A percentile compares a stretch with the other conserved stretches of the same genome.
These are phyloP conservation scores for Saccharomycopsis javanensis DNA, from an alignment of 805 yeast genomes.

Conservation along the genomic window DNA sequence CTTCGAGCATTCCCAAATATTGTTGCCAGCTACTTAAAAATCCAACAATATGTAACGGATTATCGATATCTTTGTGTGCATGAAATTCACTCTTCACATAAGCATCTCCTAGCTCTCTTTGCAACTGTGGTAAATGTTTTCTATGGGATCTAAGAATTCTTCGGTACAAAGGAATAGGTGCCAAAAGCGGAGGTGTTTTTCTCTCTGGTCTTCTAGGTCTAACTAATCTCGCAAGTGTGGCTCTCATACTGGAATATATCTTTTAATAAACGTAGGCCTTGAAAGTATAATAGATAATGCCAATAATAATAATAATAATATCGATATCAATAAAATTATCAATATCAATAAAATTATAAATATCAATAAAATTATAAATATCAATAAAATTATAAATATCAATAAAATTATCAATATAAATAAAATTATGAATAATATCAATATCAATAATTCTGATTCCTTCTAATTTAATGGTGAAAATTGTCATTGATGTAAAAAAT, in stretches of 20 bases:
- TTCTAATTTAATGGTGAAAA: too few species aligned
- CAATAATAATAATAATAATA: not conserved
- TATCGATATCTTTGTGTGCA: constrained; percentile 70
- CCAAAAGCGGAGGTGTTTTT: constrained; percentile 46
- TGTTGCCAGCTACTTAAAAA: constrained; percentile 94
- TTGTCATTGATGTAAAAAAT: too few species aligned
- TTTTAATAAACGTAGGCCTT: too few species aligned
- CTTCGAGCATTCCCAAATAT: constrained; percentile 49
- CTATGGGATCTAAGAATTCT: constrained; percentile 78
- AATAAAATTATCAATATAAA: too few species aligned
- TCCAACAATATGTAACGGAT: constrained; percentile 90
- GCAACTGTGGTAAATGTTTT: constrained; percentile 48
- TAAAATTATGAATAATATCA: too few species aligned
- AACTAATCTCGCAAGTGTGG: constrained; percentile 9
- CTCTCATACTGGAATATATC: constrained; percentile 11
- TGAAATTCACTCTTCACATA: constrained; percentile 86
- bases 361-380: too few species aligned
- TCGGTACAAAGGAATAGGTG: constrained; percentile 73
- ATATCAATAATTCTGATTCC: too few species aligned
- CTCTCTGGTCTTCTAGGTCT: constrained; percentile 18
- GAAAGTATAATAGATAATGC: too few species aligned
- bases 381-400: too few species aligned
- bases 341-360: too few species aligned
- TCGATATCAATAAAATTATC: not conserved
- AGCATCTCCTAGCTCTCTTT: constrained; percentile 75